Base-by-base conservation (phyloP, 257 asterid genomes). In the Thymus quinquecostatus region DNA sequence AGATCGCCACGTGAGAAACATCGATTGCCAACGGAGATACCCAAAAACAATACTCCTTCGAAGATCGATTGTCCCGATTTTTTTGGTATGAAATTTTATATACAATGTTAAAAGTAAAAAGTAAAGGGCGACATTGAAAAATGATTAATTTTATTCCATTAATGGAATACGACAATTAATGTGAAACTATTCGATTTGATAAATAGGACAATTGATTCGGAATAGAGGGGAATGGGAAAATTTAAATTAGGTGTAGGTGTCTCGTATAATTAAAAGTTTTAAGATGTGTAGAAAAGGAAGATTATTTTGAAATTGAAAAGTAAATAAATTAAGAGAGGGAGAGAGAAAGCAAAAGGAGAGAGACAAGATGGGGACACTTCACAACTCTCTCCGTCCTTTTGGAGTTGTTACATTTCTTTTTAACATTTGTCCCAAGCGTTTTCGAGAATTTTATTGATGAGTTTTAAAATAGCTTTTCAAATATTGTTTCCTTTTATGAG, bases 311-410 rank as follows among this genome's bases (percentile, higher is more conserved):
- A 50, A 49, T 8, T 29, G 9, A 48, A 73, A 68, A 66, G 11
- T 44, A 43, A 6, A 29, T 9, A 28, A 8, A 64, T 69, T 14
- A 59, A 70, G 53, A 3, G 1, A 38, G 7, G 6, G 41, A 38
- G 3, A 38, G 41, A 38, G 41, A 80, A 80, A 76, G 69, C 68
- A 73, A 77, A 80, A 68, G 79, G 48, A 13, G 30, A 59, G 72
- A 75, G 82, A 21, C 21, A 21, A 21, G 21, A 80, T 68, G 69
- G 79, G 81, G 77, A 73, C 81, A 59, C 79, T 57, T 36, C 69
- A 69, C 78, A 70, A 57, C 71, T 55, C n/a, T n/a, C n/a, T n/a
- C n/a, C n/a, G n/a, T n/a, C n/a, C n/a, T n/a, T n/a, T n/a, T n/a
- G n/a, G n/a, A n/a, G n/a, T n/a, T n/a, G n/a, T n/a, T n/a, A n/a